Conservation (phyloP, 2,329 filamentous ascomycete genomes). For the Epichloe coenophiala region DNA sequence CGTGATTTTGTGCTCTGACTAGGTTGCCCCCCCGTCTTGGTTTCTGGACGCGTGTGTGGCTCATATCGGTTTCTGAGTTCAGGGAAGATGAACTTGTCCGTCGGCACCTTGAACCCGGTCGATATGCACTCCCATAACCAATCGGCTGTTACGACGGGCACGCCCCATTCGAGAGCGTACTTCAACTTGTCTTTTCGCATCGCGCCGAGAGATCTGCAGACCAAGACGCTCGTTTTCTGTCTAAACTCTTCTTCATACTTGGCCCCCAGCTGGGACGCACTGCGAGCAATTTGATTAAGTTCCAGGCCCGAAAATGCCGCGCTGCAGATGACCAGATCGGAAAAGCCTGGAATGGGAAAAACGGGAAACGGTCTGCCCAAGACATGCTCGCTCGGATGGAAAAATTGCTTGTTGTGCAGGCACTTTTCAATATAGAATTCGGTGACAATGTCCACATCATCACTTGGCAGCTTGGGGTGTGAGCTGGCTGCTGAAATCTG, state of each 20-base stretch:
- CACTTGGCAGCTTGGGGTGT: conserved; percentile 25
- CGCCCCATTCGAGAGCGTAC: conserved; percentile 58
- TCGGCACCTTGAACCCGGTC: conserved; percentile 33
- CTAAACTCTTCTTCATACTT: conserved; percentile 68
- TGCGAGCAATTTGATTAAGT: conserved; percentile 68
- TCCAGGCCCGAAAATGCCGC: conserved; percentile 77
- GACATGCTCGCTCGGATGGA: conserved; percentile 55
- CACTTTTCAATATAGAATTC: conserved; percentile 93
- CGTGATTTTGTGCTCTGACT: not conserved
- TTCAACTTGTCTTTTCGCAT: conserved; percentile 67
- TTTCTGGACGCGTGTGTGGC: not conserved
- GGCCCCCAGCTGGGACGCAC: conserved; percentile 64
- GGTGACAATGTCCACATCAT: conserved; percentile 46
- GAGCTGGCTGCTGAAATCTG: conserved; percentile 33
- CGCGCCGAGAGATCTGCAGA: conserved; percentile 48
- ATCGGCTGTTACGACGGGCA: conserved; percentile 66
- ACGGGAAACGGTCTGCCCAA: conserved; percentile 63
- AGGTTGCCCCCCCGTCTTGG: conserved; percentile 5
- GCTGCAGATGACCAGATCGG: conserved; percentile 58
- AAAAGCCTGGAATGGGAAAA: conserved; percentile 58
- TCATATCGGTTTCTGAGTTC: conserved; percentile 25
- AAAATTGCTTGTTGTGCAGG: conserved; percentile 59
- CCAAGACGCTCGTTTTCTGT: conserved; percentile 56
- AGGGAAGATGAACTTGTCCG: conserved; percentile 33
- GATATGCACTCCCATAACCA: conserved; percentile 80